A percentile compares a stretch with the other conserved stretches of the same genome.
phyloP scores from a whole-genome alignment of 768 basidiomycete genomes.

The Lactarius deliciosus region DNA sequence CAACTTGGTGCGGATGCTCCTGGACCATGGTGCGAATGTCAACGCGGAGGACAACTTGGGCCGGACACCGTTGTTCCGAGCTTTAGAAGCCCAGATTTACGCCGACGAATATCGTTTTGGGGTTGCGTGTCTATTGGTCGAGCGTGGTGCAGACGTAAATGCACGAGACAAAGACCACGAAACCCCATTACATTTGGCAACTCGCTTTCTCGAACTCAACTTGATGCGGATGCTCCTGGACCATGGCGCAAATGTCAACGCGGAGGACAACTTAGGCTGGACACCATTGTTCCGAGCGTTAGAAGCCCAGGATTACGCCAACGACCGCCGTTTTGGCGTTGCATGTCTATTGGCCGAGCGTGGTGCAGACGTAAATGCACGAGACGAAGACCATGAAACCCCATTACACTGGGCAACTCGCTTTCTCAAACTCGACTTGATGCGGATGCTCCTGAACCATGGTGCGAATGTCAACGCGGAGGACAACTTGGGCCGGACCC shows the following conservation, averaged over 20 bases:
- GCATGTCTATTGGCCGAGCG: too few species aligned
- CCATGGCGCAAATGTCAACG: neutral
- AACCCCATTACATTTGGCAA: neutral
- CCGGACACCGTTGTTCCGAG: neutral
- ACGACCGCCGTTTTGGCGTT: too few species aligned
- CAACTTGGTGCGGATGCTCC: neutral
- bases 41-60: neutral
- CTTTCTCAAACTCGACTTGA: too few species aligned
- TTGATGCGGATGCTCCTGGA: neutral
- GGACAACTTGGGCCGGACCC: too few species aligned
- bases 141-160: neutral
- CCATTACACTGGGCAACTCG: too few species aligned
- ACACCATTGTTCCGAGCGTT: too few species aligned
- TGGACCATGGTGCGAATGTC: neutral
- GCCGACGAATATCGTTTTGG: neutral
- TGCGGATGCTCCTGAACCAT: too few species aligned
- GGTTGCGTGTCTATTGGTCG: neutral
- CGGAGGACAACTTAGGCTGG: too few species aligned
- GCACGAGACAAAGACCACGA: neutral
- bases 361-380: too few species aligned
- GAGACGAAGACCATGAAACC: too few species aligned
- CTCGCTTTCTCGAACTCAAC: neutral
- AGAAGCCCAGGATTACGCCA: too few species aligned
- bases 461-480: too few species aligned
- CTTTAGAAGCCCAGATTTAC: neutral